Evolutionary conservation across 2,329 filamentous ascomycete genomes (phyloP).

Genomic region (Cryphonectria carpinicola): DNA sequence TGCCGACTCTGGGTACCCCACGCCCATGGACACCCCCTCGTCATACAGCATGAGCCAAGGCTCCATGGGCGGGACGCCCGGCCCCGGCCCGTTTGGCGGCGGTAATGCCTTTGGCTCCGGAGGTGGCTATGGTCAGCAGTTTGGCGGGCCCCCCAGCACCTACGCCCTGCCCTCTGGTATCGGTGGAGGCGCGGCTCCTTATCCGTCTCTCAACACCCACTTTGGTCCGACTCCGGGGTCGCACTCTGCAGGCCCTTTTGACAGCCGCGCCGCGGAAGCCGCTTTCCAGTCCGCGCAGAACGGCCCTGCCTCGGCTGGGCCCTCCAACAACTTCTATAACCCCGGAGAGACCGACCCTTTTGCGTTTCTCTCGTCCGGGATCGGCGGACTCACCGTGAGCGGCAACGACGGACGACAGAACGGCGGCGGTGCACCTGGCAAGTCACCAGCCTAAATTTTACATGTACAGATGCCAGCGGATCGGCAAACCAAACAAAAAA

Average conservation of each 20-base stretch:
- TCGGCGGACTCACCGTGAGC: slow-evolving; percentile 73
- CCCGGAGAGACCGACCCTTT: slow-evolving; percentile 75
- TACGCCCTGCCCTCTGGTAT: slow-evolving; percentile 88
- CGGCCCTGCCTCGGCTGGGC: slow-evolving; percentile 75
- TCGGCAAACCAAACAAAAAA: neutral
- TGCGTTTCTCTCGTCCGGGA: slow-evolving; percentile 76
- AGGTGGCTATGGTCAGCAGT: slow-evolving; percentile 75
- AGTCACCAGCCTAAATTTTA: slow-evolving; percentile 53
- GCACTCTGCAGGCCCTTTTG: slow-evolving; percentile 85
- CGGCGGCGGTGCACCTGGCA: slow-evolving; percentile 58
- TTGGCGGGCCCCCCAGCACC: slow-evolving; percentile 83
- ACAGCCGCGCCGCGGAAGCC: slow-evolving; percentile 90
- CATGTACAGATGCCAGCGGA: slow-evolving; percentile 9
- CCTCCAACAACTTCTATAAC: slow-evolving; percentile 72
- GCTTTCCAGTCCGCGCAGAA: slow-evolving; percentile 91
- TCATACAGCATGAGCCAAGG: slow-evolving; percentile 84
- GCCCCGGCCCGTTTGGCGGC: slow-evolving; percentile 74
- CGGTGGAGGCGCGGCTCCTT: slow-evolving; percentile 76
- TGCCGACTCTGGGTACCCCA: slow-evolving; percentile 89
- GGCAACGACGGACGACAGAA: slow-evolving; percentile 67
- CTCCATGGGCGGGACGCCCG: slow-evolving; percentile 84
- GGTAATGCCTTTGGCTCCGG: slow-evolving; percentile 69
- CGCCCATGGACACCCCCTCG: slow-evolving; percentile 83
- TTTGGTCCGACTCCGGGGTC: slow-evolving; percentile 77
- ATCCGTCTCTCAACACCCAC: slow-evolving; percentile 81